A percentile compares a stretch with the other conserved stretches of the same genome.
Evolutionary conservation across 2,329 filamentous ascomycete species (phyloP).

Genomic region (Tolypocladium tundrense): DNA sequence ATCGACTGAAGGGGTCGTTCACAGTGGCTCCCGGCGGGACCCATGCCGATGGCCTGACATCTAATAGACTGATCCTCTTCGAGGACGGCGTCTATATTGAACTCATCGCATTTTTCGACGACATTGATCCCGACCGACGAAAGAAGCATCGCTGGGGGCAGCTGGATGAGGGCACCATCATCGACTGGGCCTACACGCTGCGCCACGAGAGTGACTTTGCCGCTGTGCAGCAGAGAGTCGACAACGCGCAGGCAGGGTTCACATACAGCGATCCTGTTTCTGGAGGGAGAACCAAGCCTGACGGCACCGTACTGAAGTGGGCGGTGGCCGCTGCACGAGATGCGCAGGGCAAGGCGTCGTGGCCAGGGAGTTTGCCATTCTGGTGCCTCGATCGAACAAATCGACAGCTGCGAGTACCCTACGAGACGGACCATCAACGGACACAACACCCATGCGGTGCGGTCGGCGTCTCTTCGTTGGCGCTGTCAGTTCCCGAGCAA

Average conservation of each 20-base stretch:
- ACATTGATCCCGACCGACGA: slow-evolving; percentile 25
- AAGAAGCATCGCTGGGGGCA: slow-evolving; percentile 48
- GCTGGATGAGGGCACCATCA: slow-evolving; percentile 34
- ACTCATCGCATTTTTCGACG: slow-evolving; percentile 50
- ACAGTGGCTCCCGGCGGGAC: slow-evolving; percentile 48
- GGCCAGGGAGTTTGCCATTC: slow-evolving; percentile 47
- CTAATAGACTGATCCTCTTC: slow-evolving; percentile 53
- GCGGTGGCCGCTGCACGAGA: slow-evolving; percentile 36
- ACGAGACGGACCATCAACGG: slow-evolving; percentile 11
- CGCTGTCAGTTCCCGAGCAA: slow-evolving; percentile 20
- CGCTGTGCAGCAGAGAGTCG: slow-evolving; percentile 25
- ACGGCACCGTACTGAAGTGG: slow-evolving; percentile 50
- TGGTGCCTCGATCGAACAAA: slow-evolving; percentile 56
- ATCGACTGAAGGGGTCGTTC: slow-evolving; percentile 42
- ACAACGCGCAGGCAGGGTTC: slow-evolving; percentile 19
- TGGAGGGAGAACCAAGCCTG: slow-evolving; percentile 43
- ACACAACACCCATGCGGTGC: slow-evolving; percentile 40
- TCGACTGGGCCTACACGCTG: slow-evolving; percentile 52
- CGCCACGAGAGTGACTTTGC: slow-evolving; percentile 22
- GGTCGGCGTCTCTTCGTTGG: slow-evolving; percentile 36
- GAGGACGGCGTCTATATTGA: slow-evolving; percentile 57
- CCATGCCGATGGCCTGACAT: slow-evolving; percentile 49
- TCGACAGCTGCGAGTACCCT: slow-evolving; percentile 44
- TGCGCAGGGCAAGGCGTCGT: slow-evolving; percentile 11
- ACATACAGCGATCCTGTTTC: slow-evolving; percentile 36